Evolutionary conservation across 129 eudicot genomes (phyloP), one percentile per base, ranked within the genome.

Genomic region (Tagetes patula): DNA sequence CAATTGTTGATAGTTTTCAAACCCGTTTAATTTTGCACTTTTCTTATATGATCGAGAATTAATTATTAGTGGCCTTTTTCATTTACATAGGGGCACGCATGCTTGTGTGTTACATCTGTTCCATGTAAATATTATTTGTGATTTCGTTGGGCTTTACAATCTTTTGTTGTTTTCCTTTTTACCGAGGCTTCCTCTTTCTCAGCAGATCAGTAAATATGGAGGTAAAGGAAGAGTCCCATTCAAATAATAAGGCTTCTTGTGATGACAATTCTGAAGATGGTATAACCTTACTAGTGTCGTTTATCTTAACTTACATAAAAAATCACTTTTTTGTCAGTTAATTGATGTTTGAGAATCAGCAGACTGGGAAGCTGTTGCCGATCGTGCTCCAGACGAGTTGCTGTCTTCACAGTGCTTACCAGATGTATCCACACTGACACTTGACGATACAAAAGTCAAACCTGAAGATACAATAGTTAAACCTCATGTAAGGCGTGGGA

Each of bases 361-460:
- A 95, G 99, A 95, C 60, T 95, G 99, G 99, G 99, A 95, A 82
- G 87, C 99, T 71, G 79, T 79, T 60, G 99, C 96, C 48, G 99
- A 95, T 78, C 91, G 85, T 80, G 87, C 84, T 71, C 91, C 95
- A 45, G 95, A 95, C 73, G 96, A 91, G 79, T 79, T 95, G 58
- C 80, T 91, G 66, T 72, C 91, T 65, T 70, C 85, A 70, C 84
- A 78, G 56, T 12, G 39, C 65, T 47, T 84, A 76, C 87, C 85
- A 31, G 83, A 74, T 61, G 73, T 86, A 50, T 82, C 91, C 2
- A 82, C 87, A 79, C 82, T 88, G 61, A 69, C 85, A 55, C 72
- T 90, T 53, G 80, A 88, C 76, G 96, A 86, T 55, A 64, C 82
- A 47, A 73, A 78, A 40, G 81, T 42, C 66, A 62, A 82, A 69